Evolutionary conservation across 371 early-diverging fungal species (phyloP).

Genomic region (Mucor circinelloides): DNA sequence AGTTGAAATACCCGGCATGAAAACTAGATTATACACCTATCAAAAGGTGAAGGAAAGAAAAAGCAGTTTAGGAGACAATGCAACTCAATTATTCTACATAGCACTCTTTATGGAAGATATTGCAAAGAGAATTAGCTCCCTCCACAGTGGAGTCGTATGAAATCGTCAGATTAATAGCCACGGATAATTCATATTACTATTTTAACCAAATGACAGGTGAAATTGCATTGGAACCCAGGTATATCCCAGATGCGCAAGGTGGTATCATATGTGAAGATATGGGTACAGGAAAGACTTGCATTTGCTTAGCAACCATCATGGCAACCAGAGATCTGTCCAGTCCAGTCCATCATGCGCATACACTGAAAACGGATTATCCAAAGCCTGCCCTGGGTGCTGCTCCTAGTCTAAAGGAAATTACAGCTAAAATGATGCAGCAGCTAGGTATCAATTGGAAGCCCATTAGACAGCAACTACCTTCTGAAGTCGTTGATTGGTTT

Average conservation of each 20-base stretch:
- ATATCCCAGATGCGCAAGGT: slow-evolving; percentile 52
- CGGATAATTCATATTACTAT: slow-evolving; percentile 43
- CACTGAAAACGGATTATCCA: not conserved
- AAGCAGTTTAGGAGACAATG: not conserved
- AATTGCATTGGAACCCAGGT: slow-evolving; percentile 19
- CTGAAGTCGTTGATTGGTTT: slow-evolving; percentile 26
- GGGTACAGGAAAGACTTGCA: slow-evolving; percentile 80
- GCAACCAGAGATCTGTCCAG: slow-evolving; percentile 56
- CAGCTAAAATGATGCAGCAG: slow-evolving; percentile 37
- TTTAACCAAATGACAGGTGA: slow-evolving; percentile 31
- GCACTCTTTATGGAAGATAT: slow-evolving; percentile 66
- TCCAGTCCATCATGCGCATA: slow-evolving; percentile 8
- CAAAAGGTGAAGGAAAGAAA: slow-evolving; percentile 43
- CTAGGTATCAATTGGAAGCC: slow-evolving; percentile 47
- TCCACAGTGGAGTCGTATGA: slow-evolving; percentile 43
- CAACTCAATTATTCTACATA: slow-evolving; percentile 4
- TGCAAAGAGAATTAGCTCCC: slow-evolving; percentile 64
- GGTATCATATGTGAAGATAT: slow-evolving; percentile 84
- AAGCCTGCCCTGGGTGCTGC: not conserved
- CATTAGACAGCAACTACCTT: slow-evolving; percentile 33
- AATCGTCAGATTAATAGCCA: slow-evolving; percentile 35
- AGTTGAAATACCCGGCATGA: slow-evolving; percentile 54
- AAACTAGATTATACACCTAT: slow-evolving; percentile 57
- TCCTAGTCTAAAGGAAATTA: slow-evolving; percentile 36
- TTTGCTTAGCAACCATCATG: slow-evolving; percentile 68